Evolutionary conservation across 2,329 filamentous ascomycete species (phyloP).

Genomic region (Trichoderma simmonsii): DNA sequence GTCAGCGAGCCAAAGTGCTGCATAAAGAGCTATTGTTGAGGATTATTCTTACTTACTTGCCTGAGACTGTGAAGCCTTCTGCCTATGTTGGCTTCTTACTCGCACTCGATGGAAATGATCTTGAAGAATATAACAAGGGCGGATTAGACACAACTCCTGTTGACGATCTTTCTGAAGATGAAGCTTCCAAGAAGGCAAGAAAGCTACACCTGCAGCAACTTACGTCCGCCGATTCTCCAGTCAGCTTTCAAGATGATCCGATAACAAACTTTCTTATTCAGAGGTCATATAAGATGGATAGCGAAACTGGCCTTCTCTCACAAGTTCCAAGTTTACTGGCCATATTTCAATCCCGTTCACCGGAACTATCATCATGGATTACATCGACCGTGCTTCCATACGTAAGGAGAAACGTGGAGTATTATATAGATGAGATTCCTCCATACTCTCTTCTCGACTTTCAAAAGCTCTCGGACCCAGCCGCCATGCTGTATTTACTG

Average conservation of each 20-base stretch:
- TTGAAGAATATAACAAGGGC: conserved; percentile 38
- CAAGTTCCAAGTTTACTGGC: conserved; percentile 64
- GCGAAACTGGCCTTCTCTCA: conserved; percentile 68
- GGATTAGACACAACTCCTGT: conserved; percentile 57
- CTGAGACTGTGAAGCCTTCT: conserved; percentile 64
- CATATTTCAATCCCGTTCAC: conserved; percentile 63
- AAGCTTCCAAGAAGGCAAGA: conserved; percentile 61
- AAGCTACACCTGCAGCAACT: conserved; percentile 64
- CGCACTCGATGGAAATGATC: conserved; percentile 50
- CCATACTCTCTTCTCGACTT: conserved; percentile 60
- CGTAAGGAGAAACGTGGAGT: conserved; percentile 65
- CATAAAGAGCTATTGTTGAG: conserved; percentile 64
- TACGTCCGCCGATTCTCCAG: conserved; percentile 44
- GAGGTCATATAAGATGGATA: conserved; percentile 66
- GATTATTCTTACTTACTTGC: conserved; percentile 73
- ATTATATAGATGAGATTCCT: conserved; percentile 54
- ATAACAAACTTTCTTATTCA: conserved; percentile 64
- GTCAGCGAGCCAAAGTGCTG: conserved; percentile 55
- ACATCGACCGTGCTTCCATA: conserved; percentile 67
- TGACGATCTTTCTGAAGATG: conserved; percentile 56
- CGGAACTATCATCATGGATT: conserved; percentile 64
- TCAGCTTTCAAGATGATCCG: conserved; percentile 50
- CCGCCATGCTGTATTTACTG: conserved; percentile 60
- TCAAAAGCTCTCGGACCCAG: conserved; percentile 55
- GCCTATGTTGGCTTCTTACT: conserved; percentile 60